Evolutionary conservation across 495 filamentous ascomycete genomes (phyloP).

Genomic region (Durotheca rogersii): DNA sequence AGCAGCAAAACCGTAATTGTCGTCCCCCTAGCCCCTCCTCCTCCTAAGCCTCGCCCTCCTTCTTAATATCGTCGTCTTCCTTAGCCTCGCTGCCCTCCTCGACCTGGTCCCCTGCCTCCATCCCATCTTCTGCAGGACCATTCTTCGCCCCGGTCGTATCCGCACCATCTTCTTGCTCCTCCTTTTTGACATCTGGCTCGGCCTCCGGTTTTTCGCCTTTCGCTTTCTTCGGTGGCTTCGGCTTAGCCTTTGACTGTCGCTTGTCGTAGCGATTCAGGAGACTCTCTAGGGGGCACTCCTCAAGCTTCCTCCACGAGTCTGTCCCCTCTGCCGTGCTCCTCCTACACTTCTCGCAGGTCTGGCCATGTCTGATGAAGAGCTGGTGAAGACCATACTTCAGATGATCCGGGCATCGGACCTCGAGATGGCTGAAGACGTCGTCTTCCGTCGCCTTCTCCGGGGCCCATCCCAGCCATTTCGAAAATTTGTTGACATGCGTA

Average conservation of each 20-base stretch:
- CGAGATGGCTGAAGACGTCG: slow-evolving; percentile 75
- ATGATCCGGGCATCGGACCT: slow-evolving; percentile 77
- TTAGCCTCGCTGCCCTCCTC: not conserved
- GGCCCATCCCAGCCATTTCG: slow-evolving; percentile 85
- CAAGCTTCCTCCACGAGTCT: slow-evolving; percentile 44
- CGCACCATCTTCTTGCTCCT: not conserved
- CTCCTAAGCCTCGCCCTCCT: not conserved
- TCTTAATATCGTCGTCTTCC: not conserved
- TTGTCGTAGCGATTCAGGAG: slow-evolving; percentile 41
- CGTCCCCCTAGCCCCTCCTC: slow-evolving; percentile 5
- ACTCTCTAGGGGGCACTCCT: slow-evolving; percentile 51
- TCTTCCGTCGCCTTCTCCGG: slow-evolving; percentile 62
- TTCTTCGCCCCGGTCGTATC: not conserved
- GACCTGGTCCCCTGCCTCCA: not conserved
- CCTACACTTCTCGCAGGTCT: slow-evolving; percentile 73
- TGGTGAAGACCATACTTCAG: slow-evolving; percentile 89
- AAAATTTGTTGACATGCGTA: slow-evolving; percentile 80
- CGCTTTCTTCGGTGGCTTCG: slow-evolving; percentile 10
- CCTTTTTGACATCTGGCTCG: not conserved
- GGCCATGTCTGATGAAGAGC: slow-evolving; percentile 84
- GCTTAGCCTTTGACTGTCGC: slow-evolving; percentile 21
- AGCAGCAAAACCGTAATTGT: slow-evolving; percentile 8
- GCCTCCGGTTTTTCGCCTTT: not conserved
- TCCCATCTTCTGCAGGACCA: slow-evolving; percentile 4
- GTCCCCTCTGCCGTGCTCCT: slow-evolving; percentile 53